Evolutionary conservation across 495 filamentous ascomycete species (phyloP).

Genomic region (Neurospora sp.): DNA sequence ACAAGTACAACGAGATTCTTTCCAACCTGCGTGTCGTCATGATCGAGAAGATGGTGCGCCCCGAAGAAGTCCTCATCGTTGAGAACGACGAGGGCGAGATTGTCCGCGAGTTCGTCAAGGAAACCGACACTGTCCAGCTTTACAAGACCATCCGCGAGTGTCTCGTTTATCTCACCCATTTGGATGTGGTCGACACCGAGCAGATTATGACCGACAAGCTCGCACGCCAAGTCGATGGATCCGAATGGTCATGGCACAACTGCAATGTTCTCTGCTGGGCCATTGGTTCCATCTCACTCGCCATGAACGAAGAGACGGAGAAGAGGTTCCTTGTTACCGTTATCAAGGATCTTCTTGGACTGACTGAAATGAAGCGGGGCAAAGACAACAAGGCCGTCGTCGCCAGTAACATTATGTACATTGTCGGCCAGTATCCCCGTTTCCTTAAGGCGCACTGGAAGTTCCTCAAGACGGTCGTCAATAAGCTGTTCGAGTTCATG

Average conservation of each 20-base stretch:
- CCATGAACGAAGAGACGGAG: slow-evolving; percentile 99
- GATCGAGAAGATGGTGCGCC: slow-evolving; percentile 99
- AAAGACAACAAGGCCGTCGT: slow-evolving; percentile 99
- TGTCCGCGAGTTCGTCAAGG: slow-evolving; percentile 97
- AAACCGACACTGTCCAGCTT: slow-evolving; percentile 95
- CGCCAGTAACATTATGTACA: slow-evolving; percentile 99
- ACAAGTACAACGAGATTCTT: slow-evolving; percentile 90
- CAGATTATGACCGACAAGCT: slow-evolving; percentile 99
- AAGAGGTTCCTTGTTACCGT: slow-evolving; percentile 97
- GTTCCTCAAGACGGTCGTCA: slow-evolving; percentile 98
- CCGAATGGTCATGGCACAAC: slow-evolving; percentile 98
- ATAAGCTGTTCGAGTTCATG: slow-evolving; percentile 99
- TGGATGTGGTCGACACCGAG: slow-evolving; percentile 96
- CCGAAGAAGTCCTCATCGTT: slow-evolving; percentile 97
- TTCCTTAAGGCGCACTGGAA: slow-evolving; percentile 99
- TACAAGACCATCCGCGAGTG: slow-evolving; percentile 99
- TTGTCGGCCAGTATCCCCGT: slow-evolving; percentile 95
- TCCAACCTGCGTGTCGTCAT: slow-evolving; percentile 92
- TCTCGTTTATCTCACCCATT: slow-evolving; percentile 92
- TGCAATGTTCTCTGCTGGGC: slow-evolving; percentile 99
- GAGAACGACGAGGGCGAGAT: slow-evolving; percentile 99
- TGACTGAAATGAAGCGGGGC: slow-evolving; percentile 97
- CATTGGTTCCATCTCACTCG: slow-evolving; percentile 94
- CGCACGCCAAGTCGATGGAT: slow-evolving; percentile 82
- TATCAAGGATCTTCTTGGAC: slow-evolving; percentile 95